phyloP scores from a whole-genome alignment of 345 rosid species.

The Rhizophora apiculata region DNA sequence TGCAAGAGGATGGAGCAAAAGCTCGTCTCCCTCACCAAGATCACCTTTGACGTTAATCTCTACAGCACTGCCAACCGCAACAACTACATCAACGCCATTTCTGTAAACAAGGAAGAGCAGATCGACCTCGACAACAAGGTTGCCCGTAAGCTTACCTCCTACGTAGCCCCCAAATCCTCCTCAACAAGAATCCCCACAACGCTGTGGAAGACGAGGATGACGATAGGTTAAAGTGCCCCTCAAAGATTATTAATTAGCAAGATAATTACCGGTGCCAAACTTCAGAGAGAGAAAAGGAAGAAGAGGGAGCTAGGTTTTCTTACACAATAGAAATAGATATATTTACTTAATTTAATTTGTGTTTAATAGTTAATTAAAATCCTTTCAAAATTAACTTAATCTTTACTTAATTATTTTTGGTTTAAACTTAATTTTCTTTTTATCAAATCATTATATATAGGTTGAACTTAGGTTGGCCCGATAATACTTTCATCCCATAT shows the following conservation, averaged over 20 bases:
- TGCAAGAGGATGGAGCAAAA: constrained; percentile 67
- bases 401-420: too few relatives aligned
- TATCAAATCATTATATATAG: too few relatives aligned
- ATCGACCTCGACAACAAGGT: constrained; percentile 66
- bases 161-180: constrained; percentile 86
- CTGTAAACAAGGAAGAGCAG: constrained; percentile 86
- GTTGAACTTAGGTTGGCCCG: too few relatives aligned
- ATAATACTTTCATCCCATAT: too few relatives aligned
- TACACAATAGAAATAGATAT: too few relatives aligned
- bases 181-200: constrained; percentile 70
- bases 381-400: too few relatives aligned
- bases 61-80: constrained; percentile 73
- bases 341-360: too few relatives aligned
- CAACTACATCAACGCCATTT: constrained; percentile 63
- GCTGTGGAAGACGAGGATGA: constrained; percentile 58
- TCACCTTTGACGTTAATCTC: constrained; percentile 75
- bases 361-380: too few relatives aligned
- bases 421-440: too few relatives aligned
- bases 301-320: too few relatives aligned
- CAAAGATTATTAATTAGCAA: constrained; percentile 78
- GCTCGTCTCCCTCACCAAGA: constrained; percentile 72
- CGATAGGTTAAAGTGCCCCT: constrained; percentile 58
- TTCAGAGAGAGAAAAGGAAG: too few relatives aligned
- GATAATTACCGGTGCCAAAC: constrained; percentile 58
- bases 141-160: constrained; percentile 77